Evolutionary conservation across 2,329 filamentous ascomycete species (phyloP), one percentile per base, ranked within the genome.

Genomic region (Ceratocystis eucalypticola): DNA sequence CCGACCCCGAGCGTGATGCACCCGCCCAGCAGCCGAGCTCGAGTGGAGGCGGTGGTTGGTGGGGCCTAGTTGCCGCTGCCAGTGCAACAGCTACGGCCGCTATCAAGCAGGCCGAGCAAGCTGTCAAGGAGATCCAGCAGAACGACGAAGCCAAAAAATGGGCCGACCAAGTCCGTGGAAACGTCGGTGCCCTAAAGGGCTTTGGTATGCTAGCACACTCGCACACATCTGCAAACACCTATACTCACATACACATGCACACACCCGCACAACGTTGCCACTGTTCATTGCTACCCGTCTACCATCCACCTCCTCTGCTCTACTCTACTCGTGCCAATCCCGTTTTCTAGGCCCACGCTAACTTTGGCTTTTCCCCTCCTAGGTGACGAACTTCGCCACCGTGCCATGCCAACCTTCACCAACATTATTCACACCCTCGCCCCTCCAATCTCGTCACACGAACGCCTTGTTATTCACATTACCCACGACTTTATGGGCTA

Each of bases 101-200:
- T 30, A 86, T 95, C 77, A 96, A 95, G 79, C 90, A 93, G 75
- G 93, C 94, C 61, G 92, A 96, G 76, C 90, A 88, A 6, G 88
- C 92, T 0, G 92, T 96, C 70, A 96, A 93, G 74, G 91, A 97
- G 75, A 92, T 99, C 61, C 90, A 96, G 75, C 88, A 94, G 74
- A 96, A 96, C 72, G 91, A 97, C 74, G 94, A 99, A 75, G 94
- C 93, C 64, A 92, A 93, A 78, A 89, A 90, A 75, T 99, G 93
- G 91, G 90, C 92, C 1, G 89, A 96, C 65, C 93, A 97, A 74
- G 88, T 97, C 66, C 87, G 87, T 73, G 92, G 91, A 68, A 96
- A 96, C 73, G 89, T 95, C 62, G 88, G 87, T 57, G 86, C 85
- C 41, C 79, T 97, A 53, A 84, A 84, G 71, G 88, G 86, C 65